phyloP scores from a whole-genome alignment of 176 grass and related monocot genomes.

The Carex parvula region DNA sequence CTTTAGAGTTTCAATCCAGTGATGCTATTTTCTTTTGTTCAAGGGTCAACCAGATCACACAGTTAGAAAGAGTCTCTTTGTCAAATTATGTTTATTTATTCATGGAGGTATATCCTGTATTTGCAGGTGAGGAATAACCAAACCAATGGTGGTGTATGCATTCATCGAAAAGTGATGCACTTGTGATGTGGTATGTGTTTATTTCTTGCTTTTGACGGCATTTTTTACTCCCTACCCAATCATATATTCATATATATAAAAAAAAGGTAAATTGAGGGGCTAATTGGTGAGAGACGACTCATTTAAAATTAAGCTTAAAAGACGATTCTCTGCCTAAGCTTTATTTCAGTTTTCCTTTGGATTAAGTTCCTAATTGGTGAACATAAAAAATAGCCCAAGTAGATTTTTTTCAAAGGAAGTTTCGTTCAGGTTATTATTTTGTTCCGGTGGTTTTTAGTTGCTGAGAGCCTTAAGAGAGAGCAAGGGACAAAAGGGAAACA shows the following conservation, averaged over 20 bases:
- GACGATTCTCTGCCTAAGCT: background rate
- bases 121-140: constrained; percentile 28
- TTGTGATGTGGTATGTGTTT: constrained; percentile 23
- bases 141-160: constrained; percentile 14
- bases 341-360: background rate
- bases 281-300: background rate
- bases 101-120: constrained; percentile 30
- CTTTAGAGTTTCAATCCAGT: background rate
- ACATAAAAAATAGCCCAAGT: background rate
- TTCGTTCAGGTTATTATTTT: background rate
- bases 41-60: background rate
- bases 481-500: background rate
- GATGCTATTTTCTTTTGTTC: background rate
- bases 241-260: background rate
- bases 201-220: background rate
- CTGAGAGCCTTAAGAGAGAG: background rate
- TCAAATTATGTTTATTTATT: constrained; percentile 24
- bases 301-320: background rate
- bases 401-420: background rate
- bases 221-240: background rate
- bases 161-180: constrained; percentile 17
- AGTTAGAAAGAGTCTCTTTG: background rate
- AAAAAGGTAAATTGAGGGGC: background rate
- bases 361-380: background rate
- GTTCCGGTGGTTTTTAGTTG: background rate